These are phyloP conservation scores for Salix udensis DNA, from an alignment of 345 rosid genomes.

Conservation along the genomic window DNA sequence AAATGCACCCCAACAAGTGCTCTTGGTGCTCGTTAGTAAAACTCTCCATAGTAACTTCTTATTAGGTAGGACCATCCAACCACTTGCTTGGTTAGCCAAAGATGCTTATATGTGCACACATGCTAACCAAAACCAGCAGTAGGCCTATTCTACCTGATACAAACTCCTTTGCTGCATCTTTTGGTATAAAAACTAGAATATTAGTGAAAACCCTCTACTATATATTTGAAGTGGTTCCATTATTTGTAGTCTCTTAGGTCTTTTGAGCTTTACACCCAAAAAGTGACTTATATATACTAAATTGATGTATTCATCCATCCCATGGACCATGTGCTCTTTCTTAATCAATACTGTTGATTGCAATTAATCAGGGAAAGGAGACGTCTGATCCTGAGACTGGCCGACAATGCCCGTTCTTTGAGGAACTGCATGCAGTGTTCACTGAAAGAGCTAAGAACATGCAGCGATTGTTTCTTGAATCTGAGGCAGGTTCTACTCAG, in stretches of 20 bases:
- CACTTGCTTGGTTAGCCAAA: background rate
- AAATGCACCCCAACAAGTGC: too few species aligned
- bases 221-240: background rate
- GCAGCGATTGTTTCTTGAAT: constrained; percentile 38
- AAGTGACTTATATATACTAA: background rate
- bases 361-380: constrained; percentile 48
- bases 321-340: background rate
- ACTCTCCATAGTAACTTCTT: too few species aligned
- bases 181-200: background rate
- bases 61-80: too few species aligned
- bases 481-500: constrained; percentile 32
- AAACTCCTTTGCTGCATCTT: background rate
- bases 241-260: background rate
- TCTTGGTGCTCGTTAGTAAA: too few species aligned
- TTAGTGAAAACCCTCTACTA: background rate
- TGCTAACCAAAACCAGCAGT: background rate
- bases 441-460: constrained; percentile 37
- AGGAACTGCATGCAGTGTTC: constrained; percentile 48
- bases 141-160: background rate
- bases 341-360: background rate
- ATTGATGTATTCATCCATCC: background rate
- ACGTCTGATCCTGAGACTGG: constrained; percentile 47
- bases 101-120: background rate
- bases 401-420: constrained; percentile 48
- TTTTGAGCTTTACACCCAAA: background rate